A percentile compares a stretch with the other conserved stretches of the same genome.
Evolutionary conservation across 371 early-diverging fungal species (phyloP).

Genomic region (Sporodiniella umbellata): DNA sequence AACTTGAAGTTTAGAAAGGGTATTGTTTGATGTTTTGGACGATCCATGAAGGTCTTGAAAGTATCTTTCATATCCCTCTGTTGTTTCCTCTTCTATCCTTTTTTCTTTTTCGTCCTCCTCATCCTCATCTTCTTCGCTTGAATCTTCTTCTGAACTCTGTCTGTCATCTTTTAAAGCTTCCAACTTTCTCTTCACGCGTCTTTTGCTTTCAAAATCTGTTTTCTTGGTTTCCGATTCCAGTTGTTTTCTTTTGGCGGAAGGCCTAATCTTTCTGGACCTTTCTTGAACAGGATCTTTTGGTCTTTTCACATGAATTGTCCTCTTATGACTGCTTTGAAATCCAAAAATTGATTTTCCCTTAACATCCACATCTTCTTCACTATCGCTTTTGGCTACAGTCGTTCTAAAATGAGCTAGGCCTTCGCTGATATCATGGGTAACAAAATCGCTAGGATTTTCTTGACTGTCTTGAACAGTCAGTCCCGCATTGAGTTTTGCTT

Average conservation of each 20-base stretch:
- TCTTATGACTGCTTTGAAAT: conserved; percentile 23
- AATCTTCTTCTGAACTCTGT: conserved; percentile 9
- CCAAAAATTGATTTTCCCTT: conserved; percentile 34
- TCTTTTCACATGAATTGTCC: conserved; percentile 31
- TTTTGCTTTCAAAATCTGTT: conserved; percentile 22
- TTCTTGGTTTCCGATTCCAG: conserved; percentile 6
- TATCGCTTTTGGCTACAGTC: conserved; percentile 15
- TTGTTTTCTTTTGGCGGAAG: conserved; percentile 1
- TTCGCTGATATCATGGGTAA: conserved; percentile 12
- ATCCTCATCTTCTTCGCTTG: conserved; percentile 28
- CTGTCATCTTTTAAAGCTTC: conserved; percentile 23
- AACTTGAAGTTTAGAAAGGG: conserved; percentile 69
- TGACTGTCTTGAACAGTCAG: conserved; percentile 14
- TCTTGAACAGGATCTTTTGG: neutral
- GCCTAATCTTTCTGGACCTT: conserved; percentile 2
- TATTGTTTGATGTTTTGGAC: conserved; percentile 81
- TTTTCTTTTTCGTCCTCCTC: conserved; percentile 24
- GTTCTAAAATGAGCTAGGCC: conserved; percentile 5
- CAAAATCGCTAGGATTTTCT: conserved; percentile 7
- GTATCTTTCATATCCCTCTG: conserved; percentile 66
- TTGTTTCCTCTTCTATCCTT: conserved; percentile 28
- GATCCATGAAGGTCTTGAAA: conserved; percentile 64
- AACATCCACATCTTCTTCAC: conserved; percentile 27
- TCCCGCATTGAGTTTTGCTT: conserved; percentile 17
- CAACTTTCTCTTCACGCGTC: conserved; percentile 27